Conservation (phyloP, 768 basidiomycete genomes). For the Sarcomyxa edulis region DNA sequence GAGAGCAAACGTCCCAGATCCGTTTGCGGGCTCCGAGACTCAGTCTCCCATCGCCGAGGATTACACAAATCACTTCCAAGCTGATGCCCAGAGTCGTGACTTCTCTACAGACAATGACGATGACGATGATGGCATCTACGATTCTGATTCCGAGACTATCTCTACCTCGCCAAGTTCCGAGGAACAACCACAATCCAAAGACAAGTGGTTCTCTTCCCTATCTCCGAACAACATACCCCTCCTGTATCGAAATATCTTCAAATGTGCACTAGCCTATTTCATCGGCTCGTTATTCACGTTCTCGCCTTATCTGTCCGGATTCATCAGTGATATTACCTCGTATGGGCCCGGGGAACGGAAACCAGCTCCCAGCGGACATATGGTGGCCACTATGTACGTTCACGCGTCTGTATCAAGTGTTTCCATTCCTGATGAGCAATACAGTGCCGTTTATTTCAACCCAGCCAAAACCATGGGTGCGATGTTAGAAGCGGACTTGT, state of each 20-base stretch:
- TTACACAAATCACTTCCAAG: background rate
- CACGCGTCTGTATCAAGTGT: background rate
- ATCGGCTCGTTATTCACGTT: slow-evolving; percentile 93
- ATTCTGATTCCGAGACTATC: slow-evolving; percentile 9
- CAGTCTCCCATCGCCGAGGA: slow-evolving; percentile 13
- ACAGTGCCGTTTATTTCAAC: slow-evolving; percentile 81
- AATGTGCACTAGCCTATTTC: slow-evolving; percentile 90
- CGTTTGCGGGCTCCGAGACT: slow-evolving; percentile 7
- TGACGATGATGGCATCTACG: slow-evolving; percentile 11
- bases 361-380: slow-evolving; percentile 81
- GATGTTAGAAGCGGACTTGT: slow-evolving; percentile 89
- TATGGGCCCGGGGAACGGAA: slow-evolving; percentile 40
- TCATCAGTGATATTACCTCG: slow-evolving; percentile 58
- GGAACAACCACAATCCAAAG: background rate
- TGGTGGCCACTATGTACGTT: slow-evolving; percentile 87
- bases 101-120: slow-evolving; percentile 6
- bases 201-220: slow-evolving; percentile 6
- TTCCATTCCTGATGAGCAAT: background rate
- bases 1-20: slow-evolving; percentile 6
- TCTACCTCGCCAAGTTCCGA: slow-evolving; percentile 5
- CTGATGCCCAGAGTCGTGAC: background rate
- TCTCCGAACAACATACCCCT: slow-evolving; percentile 36
- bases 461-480: slow-evolving; percentile 90
- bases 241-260: slow-evolving; percentile 70
- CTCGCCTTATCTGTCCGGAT: slow-evolving; percentile 62